Evolutionary conservation across 805 yeast species (phyloP).

Genomic region (Hyphopichia homilentoma): DNA sequence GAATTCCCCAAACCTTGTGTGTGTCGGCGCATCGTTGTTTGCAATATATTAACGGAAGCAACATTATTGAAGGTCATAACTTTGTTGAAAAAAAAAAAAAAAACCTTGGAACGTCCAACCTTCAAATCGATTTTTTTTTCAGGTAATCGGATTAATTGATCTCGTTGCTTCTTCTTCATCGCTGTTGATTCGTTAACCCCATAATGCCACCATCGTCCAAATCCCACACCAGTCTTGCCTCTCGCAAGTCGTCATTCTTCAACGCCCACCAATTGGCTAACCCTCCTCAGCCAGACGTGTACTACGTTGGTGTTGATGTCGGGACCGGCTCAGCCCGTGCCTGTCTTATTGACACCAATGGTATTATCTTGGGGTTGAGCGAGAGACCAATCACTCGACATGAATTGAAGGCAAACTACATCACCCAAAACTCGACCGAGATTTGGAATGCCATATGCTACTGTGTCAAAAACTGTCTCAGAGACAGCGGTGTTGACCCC

Average conservation of each 20-base stretch:
- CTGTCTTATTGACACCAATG: slow-evolving; percentile 78
- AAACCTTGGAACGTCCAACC: too few relatives aligned
- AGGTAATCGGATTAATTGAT: too few relatives aligned
- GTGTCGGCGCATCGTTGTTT: too few relatives aligned
- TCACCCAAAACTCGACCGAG: slow-evolving; percentile 85
- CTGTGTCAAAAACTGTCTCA: slow-evolving; percentile 71
- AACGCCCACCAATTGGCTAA: slow-evolving; percentile 28
- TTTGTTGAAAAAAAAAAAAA: too few relatives aligned
- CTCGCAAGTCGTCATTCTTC: slow-evolving; percentile 36
- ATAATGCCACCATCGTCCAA: slow-evolving; percentile 12
- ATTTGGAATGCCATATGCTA: slow-evolving; percentile 87
- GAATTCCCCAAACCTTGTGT: too few relatives aligned
- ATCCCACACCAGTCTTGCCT: slow-evolving; percentile 38
- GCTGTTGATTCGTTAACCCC: too few relatives aligned
- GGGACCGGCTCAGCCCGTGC: slow-evolving; percentile 99
- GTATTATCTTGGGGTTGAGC: slow-evolving; percentile 74
- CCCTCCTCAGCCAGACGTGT: slow-evolving; percentile 43
- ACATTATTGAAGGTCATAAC: too few relatives aligned
- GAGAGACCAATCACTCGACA: slow-evolving; percentile 77
- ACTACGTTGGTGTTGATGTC: slow-evolving; percentile 83
- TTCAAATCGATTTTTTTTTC: too few relatives aligned
- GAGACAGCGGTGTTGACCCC: slow-evolving; percentile 73
- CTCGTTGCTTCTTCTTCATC: too few relatives aligned
- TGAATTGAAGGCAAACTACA: slow-evolving; percentile 66
- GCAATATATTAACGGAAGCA: too few relatives aligned